Evolutionary conservation across 257 asterid genomes (phyloP), one percentile per base, ranked within the genome.

Genomic region (Ilex aquifolium): DNA sequence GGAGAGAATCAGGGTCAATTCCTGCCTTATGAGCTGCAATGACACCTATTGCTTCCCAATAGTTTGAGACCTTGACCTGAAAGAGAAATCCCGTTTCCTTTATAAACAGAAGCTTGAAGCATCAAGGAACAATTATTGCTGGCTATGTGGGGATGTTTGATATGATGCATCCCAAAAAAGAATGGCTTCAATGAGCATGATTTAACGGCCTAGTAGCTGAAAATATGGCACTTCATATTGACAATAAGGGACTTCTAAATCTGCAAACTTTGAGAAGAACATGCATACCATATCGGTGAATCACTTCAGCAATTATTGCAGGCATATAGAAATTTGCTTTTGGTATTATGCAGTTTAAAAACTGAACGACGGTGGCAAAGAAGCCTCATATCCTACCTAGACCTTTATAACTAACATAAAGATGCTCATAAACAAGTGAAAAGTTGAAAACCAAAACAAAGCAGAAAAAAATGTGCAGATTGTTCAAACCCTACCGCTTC

Each of bases 21-120:
- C 97, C 97, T 7, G 95, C 97, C 68, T 84, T 91, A 68, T 91
- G 96, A 66, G 97, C 95, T 31, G 94, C 96, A 7, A 91, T 50
- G 31, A 88, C 88, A 62, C 97, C 97, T 53, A 91, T 84, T 4
- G 96, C 97, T 74, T 91, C 97, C 97, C 97, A 90, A 66, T 91
- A 88, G 64, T 91, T 91, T 32, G 96, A 77, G 54, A 85, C 95
- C 71, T 72, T 80, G 62, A 90, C 75, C 97, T 87, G 81, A n/a
- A 82, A 63, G 40, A 69, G 51, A 59, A 71, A 42, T 53, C 60
- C n/a, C 44, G 17, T 16, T 10, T 56, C 9, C 51, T 49, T 27
- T 10, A 49, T 40, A 48, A 31, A 13, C 15, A 32, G 36, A 15
- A 17, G 15, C 7, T 5, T 17, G 53, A 39, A 59, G 50, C 27